Evolutionary conservation across 192 early-diverging fungal species (phyloP), one percentile per base, ranked within the genome.

Genomic region (Paraglomus brasilianum): DNA sequence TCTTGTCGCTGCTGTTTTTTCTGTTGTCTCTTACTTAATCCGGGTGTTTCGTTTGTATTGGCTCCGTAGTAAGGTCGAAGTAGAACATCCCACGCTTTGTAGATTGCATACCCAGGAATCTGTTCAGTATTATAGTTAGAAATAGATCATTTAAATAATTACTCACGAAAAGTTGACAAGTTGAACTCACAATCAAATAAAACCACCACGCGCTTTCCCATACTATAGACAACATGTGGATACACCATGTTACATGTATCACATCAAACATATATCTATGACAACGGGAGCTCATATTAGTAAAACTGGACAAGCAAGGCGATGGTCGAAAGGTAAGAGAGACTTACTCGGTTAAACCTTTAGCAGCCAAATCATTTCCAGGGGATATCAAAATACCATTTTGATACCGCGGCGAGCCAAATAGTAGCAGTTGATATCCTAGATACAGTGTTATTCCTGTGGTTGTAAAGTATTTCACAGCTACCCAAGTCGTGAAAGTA

Each of bases 181-280:
- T 14, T n/a, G 13, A 56, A 56, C 53, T 17, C 36, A 56, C 53
- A 11, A 56, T 30, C 1, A 56, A 22, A 56, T 56, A 56, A 19
- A 56, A 30, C 53, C 53, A 56, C 53, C 53, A 56, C 17, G 21
- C 53, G 9, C 19, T 6, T 56, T 56, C 53, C 53, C 53, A 56
- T 17, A 56, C 17, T 30, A 56, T 56, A 1, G 19, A 30, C 10
- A 56, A 11, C 17, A 56, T 24, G 21, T 56, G 53, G 10, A 56
- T 30, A 56, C 17, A 17, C 53, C 53, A 56, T 10, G 53, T 56
- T 17, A 56, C 36, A 30, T 56, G 6, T 11, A 56, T 56, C 10
- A 56, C 36, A 21, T 56, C 53, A 22, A 56, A 56, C 53, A 56
- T 56, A 56, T 56, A 56, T 21, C 53, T 56, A 56, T 17, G 11